Base-by-base conservation (phyloP, 306 rosid species). In the Prunus armeniaca region DNA sequence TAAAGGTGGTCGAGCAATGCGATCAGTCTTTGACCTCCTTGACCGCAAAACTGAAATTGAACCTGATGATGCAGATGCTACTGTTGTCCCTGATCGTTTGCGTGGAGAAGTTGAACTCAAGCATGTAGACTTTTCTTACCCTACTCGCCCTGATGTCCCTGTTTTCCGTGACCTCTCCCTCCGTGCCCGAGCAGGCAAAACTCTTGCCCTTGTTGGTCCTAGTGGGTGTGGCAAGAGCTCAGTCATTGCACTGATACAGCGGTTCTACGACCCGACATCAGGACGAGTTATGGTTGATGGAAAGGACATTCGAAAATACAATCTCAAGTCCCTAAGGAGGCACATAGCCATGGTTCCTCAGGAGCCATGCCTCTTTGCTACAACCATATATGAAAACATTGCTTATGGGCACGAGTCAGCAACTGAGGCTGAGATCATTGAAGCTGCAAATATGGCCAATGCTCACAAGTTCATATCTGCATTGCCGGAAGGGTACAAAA, bases 201-300 rank as follows among this genome's bases (percentile, higher is more conserved):
- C 91, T 81, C 97, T 95, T 72, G 99, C 99, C 20, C 97, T 95
- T 71, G 99, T 95, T 61, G 99, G 99, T 69, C 96, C 99, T 61
- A 95, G 99, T 68, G 99, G 99, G 49, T 95, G 97, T 71, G 99
- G 99, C 19, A 95, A 95, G 88, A 95, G 99, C 86, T 95, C 99
- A 34, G 92, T 95, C 63, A 86, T 95, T 80, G 80, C 97, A 32
- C 84, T 95, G 74, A 65, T 92, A 79, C 99, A 90, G 51, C 74
- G 99, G 60, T 95, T 95, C 82, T 95, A 95, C 49, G 99, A 95
- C 82, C 97, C 99, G 54, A 75, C 97, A 15, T 92, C 99, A 3
- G 99, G 99, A 19, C 75, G 97, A 55, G 86, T 95, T 50, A 84
- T 87, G 87, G 83, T 95, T 70, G 97, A 95, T 78, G 99, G 99